phyloP scores from a whole-genome alignment of 2,329 filamentous ascomycete genomes.

The Cyclaneusma minus region DNA sequence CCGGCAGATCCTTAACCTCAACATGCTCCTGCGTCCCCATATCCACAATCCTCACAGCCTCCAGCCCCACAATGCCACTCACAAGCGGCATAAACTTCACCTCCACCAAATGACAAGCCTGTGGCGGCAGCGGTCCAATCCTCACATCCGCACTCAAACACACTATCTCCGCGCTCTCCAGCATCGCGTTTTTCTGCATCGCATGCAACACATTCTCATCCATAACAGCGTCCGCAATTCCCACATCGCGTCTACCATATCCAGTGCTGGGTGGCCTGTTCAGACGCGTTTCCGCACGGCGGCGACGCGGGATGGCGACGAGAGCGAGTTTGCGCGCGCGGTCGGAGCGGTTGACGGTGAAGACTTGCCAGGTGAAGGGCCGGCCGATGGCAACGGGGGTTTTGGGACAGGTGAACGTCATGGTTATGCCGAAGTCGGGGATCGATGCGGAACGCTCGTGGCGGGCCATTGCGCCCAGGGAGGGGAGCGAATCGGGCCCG shows the following conservation, averaged over 20 bases:
- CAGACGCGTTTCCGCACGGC: constrained; percentile 34
- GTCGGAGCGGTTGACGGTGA: constrained; percentile 57
- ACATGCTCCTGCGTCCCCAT: constrained; percentile 60
- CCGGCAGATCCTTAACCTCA: constrained; percentile 60
- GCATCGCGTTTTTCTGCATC: constrained; percentile 48
- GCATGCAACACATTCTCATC: constrained; percentile 60
- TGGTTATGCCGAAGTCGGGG: constrained; percentile 54
- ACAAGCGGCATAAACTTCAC: constrained; percentile 55
- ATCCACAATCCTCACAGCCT: constrained; percentile 60
- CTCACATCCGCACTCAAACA: constrained; percentile 61
- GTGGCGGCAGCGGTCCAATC: constrained; percentile 56
- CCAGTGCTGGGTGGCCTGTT: constrained; percentile 32
- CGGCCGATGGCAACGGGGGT: constrained; percentile 46
- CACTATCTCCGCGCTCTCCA: constrained; percentile 53
- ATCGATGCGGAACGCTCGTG: constrained; percentile 26
- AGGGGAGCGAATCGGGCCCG: constrained; percentile 43
- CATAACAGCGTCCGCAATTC: constrained; percentile 47
- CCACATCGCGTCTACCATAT: constrained; percentile 15
- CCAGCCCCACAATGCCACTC: constrained; percentile 49
- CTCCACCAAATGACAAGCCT: constrained; percentile 59
- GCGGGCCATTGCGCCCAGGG: constrained; percentile 34
- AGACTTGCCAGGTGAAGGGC: constrained; percentile 56
- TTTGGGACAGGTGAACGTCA: constrained; percentile 53
- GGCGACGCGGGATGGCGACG: constrained; percentile 48
- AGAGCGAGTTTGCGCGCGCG: constrained; percentile 54